A percentile compares a stretch with the other conserved stretches of the same genome.
phyloP scores from a whole-genome alignment of 2,329 filamentous ascomycete genomes.

The Xylariaceae sp. region DNA sequence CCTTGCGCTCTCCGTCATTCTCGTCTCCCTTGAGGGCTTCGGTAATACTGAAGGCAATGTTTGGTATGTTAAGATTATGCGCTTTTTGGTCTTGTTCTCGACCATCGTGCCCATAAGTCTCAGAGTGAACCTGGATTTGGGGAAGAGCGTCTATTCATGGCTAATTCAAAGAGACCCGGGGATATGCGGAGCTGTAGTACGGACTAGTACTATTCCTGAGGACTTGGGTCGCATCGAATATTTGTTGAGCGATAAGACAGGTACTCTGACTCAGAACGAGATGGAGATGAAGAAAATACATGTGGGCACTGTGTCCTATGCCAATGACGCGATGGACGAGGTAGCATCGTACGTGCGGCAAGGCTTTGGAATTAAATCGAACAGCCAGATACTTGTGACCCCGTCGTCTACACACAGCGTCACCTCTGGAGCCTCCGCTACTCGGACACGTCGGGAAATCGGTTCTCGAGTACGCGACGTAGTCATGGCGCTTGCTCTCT shows the following conservation, averaged over 20 bases:
- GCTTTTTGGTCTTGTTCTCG: conserved; percentile 98
- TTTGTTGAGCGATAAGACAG: conserved; percentile 93
- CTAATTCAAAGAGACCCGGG: conserved; percentile 91
- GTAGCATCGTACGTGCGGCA: conserved; percentile 83
- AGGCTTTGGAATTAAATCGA: conserved; percentile 60
- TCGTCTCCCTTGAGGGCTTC: conserved; percentile 86
- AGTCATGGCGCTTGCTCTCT: conserved; percentile 85
- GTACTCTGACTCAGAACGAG: conserved; percentile 95
- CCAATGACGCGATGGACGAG: conserved; percentile 98
- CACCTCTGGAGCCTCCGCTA: conserved; percentile 62
- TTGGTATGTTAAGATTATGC: conserved; percentile 97
- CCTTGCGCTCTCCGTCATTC: conserved; percentile 76
- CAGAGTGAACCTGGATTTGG: conserved; percentile 94
- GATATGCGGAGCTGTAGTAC: conserved; percentile 87
- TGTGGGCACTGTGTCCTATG: conserved; percentile 95
- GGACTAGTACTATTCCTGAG: conserved; percentile 96
- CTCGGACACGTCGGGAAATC: conserved; percentile 87
- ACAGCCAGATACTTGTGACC: conserved; percentile 61
- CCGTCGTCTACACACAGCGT: conserved; percentile 69
- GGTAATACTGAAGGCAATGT: conserved; percentile 60
- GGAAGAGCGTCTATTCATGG: conserved; percentile 92
- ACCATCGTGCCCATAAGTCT: conserved; percentile 97
- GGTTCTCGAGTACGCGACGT: conserved; percentile 90
- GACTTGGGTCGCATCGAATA: conserved; percentile 96
- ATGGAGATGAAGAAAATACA: conserved; percentile 99